Base-by-base conservation (phyloP, 1,284 basidiomycete species). In the Ustilago bromivora region DNA sequence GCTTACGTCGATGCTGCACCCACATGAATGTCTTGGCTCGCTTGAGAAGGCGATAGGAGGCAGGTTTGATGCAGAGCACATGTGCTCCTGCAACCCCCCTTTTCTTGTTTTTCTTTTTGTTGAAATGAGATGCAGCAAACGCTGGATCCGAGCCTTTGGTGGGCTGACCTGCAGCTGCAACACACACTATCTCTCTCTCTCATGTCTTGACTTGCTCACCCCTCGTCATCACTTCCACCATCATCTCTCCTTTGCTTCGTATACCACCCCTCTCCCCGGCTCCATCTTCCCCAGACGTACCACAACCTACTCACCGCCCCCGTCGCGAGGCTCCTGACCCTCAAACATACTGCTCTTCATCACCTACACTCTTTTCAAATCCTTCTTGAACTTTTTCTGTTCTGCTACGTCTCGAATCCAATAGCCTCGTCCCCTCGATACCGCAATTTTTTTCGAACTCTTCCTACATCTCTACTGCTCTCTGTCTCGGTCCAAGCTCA, bases 281-380 rank as follows among this genome's bases (percentile, higher is more conserved):
- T 28, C 53, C n/a, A 51, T 19, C 35, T 23, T 23, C 32, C 40
- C 32, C 31, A 8, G 23, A 9, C 8, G 12, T 19, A 31, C 41
- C 40, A 28, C 36, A 19, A 15, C 57, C 43, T 23, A 32, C 28
- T 57, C 17, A 47, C 63, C n/a, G n/a, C n/a, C n/a, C n/a, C 7
- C 43, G 6, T 19, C n/a, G n/a, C 43, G 43, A 46, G 43, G 43
- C 41, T 43, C 15, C 12, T 36, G 11, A 19, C 31, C 56, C 32
- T 19, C 7, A 11, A 46, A 36, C 43, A 32, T 23, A 66, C 68
- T 65, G 73, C 73, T 76, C 73, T 76, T 71, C 73, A 76, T 68
- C 73, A 71, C 10, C n/a, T 51, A 71, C 73, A 46, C 56, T 76
- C 68, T 17, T 69, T 75, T 69, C 53, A 0, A n/a, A 13, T 40